A percentile compares a stretch with the other conserved stretches of the same genome.
phyloP scores from a whole-genome alignment of 1,139 yeast species.

The Yamadazyma trypodendri region DNA sequence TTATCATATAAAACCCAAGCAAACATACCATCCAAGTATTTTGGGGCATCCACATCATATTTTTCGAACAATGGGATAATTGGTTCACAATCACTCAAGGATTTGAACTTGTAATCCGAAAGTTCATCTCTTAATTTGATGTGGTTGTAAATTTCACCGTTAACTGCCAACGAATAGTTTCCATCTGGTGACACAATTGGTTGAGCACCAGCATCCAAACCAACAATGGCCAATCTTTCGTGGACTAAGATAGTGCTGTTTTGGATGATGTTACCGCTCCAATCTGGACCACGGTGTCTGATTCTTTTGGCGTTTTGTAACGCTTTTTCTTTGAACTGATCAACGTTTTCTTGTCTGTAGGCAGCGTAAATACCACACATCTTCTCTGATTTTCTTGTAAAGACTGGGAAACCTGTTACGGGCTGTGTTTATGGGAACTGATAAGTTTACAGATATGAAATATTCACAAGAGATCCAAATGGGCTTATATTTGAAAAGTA shows the following conservation, averaged over 20 bases:
- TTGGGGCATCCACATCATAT: slow-evolving; percentile 88
- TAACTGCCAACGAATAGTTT: slow-evolving; percentile 74
- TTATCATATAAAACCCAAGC: slow-evolving; percentile 92
- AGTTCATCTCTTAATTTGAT: slow-evolving; percentile 79
- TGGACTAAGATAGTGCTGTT: slow-evolving; percentile 83
- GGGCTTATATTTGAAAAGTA: background rate
- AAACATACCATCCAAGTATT: slow-evolving; percentile 94
- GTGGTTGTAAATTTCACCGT: slow-evolving; percentile 98
- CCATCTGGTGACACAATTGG: slow-evolving; percentile 86
- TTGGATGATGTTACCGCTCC: slow-evolving; percentile 86
- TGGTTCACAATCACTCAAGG: slow-evolving; percentile 95
- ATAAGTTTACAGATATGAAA: no score
- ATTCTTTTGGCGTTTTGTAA: slow-evolving; percentile 86
- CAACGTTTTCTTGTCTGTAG: slow-evolving; percentile 75
- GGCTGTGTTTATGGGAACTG: no score
- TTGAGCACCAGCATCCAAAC: slow-evolving; percentile 96
- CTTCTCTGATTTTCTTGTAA: slow-evolving; percentile 1
- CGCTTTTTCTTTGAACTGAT: slow-evolving; percentile 81
- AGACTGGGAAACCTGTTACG: no score
- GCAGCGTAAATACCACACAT: slow-evolving; percentile 99
- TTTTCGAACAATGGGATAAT: slow-evolving; percentile 89
- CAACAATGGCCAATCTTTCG: slow-evolving; percentile 95
- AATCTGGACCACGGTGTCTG: slow-evolving; percentile 99
- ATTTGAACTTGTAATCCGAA: slow-evolving; percentile 71
- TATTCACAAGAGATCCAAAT: background rate